Evolutionary conservation across 495 filamentous ascomycete genomes (phyloP).

Genomic region (Neurospora intermedia): DNA sequence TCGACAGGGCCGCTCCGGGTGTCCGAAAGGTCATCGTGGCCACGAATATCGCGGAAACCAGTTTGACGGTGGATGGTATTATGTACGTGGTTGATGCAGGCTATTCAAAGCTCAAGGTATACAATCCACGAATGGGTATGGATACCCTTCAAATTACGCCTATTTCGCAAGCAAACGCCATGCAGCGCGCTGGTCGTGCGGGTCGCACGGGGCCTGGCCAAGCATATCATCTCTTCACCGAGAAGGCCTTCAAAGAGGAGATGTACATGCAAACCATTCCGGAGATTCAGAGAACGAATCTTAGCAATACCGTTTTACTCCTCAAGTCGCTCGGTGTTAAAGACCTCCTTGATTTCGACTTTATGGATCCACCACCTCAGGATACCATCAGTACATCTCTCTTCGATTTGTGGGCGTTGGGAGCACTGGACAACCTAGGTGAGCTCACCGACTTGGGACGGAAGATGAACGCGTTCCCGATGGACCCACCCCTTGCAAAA

Average conservation of each 20-base stretch:
- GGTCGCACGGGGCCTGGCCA: conserved; percentile 94
- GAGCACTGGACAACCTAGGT: conserved; percentile 86
- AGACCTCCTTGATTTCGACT: conserved; percentile 94
- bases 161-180: conserved; percentile 92
- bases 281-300: conserved; percentile 93
- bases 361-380: conserved; percentile 98
- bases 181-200: conserved; percentile 86
- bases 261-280: conserved; percentile 97
- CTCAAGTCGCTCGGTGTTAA: conserved; percentile 92
- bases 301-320: conserved; percentile 87
- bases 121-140: conserved; percentile 99
- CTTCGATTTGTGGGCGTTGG: conserved; percentile 96
- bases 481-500: conserved; percentile 91
- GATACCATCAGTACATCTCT: conserved; percentile 95
- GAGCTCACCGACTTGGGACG: conserved; percentile 79
- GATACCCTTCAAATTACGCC: conserved; percentile 97
- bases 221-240: conserved; percentile 89
- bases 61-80: conserved; percentile 95
- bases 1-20: conserved; percentile 79
- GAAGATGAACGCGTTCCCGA: conserved; percentile 95
- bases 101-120: conserved; percentile 96
- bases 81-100: conserved; percentile 98
- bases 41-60: conserved; percentile 97
- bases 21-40: conserved; percentile 97
- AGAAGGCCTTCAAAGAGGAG: conserved; percentile 90